These are phyloP conservation scores for Akanthomyces lecanii DNA, from an alignment of 2,329 filamentous ascomycete species.

Conservation along the genomic window DNA sequence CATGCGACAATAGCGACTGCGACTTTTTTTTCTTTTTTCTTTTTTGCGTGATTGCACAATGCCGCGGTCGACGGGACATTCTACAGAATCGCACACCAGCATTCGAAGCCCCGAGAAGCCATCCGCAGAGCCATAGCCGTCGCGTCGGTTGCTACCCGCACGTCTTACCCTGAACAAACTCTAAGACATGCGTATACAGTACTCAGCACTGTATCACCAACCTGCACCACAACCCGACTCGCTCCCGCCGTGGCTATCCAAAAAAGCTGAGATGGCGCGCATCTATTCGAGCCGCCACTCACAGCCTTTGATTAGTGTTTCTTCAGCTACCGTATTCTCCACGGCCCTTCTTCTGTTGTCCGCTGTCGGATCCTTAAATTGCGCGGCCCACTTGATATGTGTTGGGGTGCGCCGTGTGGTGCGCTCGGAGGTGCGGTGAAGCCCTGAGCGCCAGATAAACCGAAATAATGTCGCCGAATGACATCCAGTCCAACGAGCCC, in stretches of 20 bases:
- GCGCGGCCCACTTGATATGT: neutral
- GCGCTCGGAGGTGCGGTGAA: neutral
- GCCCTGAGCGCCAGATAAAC: neutral
- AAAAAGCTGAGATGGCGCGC: neutral
- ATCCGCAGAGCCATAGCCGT: neutral
- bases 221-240: neutral
- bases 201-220: neutral
- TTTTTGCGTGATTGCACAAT: neutral
- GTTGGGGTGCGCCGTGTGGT: neutral
- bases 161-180: neutral
- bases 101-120: neutral
- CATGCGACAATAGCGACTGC: neutral
- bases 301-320: neutral
- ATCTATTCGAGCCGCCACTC: neutral
- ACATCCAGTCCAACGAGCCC: conserved; percentile 20
- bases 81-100: neutral
- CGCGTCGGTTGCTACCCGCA: neutral
- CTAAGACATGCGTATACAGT: neutral
- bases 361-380: neutral
- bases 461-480: conserved; percentile 2
- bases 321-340: neutral
- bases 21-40: neutral
- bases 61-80: neutral
- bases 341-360: neutral
- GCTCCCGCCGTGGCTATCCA: neutral